Evolutionary conservation across 2,329 filamentous ascomycete species (phyloP), one percentile per base, ranked within the genome.

Genomic region (Trichoderma sp.): DNA sequence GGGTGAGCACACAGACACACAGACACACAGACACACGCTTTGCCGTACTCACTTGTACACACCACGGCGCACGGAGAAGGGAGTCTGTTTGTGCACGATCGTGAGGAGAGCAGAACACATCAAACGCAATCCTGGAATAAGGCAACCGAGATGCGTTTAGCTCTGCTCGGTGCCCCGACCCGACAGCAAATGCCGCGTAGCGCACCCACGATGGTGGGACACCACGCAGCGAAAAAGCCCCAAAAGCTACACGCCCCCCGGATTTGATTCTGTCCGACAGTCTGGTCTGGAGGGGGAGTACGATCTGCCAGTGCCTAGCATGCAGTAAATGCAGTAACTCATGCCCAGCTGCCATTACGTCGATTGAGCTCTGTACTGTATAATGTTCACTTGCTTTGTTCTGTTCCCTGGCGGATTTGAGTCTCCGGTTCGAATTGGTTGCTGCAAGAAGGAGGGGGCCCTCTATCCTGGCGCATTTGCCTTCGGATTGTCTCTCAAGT

Each of bases 131-230:
- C 39, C 39, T 45, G n/a, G 39, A 6, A 1, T 2, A 22, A 19
- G 39, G n/a, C 39, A 45, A 17, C 12, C 12, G 13, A 58, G 12
- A 42, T 57, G 27, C 19, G 8, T 32, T 64, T 45, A 59, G n/a
- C 42, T 35, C 37, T 52, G 15, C 53, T n/a, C 25, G 12, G 39
- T 50, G 32, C 29, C 25, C 27, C 54, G 25, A 54, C 17, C 60
- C 60, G 54, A 59, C 34, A 42, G 60, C 60, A 60, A 39, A 60
- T 54, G 60, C 67, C 67, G 50, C 48, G 45, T 32, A 54, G 54
- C 57, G 63, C 35, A 60, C 48, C 61, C 56, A 58, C 5, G 25
- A 27, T 57, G 25, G 32, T 48, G 66, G 66, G 35, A 37, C 67
- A 52, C 10, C n/a, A 12, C n/a, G 19, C n/a, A 45, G 39, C 9